phyloP scores from a whole-genome alignment of 306 rosid genomes.

The Trichosanthes truncata region DNA sequence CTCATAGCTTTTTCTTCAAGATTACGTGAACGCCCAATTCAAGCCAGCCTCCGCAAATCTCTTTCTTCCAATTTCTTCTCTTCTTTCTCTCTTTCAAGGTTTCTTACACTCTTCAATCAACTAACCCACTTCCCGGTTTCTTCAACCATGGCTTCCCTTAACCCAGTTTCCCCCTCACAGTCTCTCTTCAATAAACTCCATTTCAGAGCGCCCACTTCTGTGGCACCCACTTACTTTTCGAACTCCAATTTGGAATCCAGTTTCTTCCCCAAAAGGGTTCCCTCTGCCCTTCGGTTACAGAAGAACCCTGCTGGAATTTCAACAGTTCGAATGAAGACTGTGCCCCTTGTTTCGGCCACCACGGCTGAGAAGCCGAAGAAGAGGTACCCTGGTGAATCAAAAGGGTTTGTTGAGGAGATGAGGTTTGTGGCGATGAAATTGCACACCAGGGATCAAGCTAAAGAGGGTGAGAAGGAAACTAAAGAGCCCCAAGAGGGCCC shows the following conservation, averaged over 20 bases:
- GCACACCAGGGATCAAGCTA: slow-evolving; percentile 87
- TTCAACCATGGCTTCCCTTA: slow-evolving; percentile 53
- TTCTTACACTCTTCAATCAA: slow-evolving; percentile 33
- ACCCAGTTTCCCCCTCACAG: slow-evolving; percentile 41
- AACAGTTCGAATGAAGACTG: slow-evolving; percentile 23
- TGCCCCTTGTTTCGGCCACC: slow-evolving; percentile 42
- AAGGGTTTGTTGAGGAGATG: slow-evolving; percentile 99
- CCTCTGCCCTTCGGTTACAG: not conserved
- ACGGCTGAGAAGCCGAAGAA: slow-evolving; percentile 65
- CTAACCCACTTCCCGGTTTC: not conserved
- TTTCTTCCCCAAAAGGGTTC: slow-evolving; percentile 14
- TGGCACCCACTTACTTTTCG: not conserved
- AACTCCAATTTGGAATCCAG: slow-evolving; percentile 14
- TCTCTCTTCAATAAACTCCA: slow-evolving; percentile 22
- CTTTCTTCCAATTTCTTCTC: not conserved
- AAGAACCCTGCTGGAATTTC: not conserved
- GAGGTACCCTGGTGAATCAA: slow-evolving; percentile 76
- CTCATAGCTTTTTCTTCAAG: slow-evolving; percentile 30
- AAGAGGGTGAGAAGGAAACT: slow-evolving; percentile 78
- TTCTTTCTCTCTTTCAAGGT: not conserved
- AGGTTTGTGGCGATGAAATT: slow-evolving; percentile 96
- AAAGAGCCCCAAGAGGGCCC: slow-evolving; percentile 60
- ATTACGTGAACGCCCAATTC: slow-evolving; percentile 12
- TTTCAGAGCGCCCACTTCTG: not conserved
- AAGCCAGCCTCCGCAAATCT: slow-evolving; percentile 5